Evolutionary conservation across 768 basidiomycete species (phyloP).

Genomic region (Suillus weaverae): DNA sequence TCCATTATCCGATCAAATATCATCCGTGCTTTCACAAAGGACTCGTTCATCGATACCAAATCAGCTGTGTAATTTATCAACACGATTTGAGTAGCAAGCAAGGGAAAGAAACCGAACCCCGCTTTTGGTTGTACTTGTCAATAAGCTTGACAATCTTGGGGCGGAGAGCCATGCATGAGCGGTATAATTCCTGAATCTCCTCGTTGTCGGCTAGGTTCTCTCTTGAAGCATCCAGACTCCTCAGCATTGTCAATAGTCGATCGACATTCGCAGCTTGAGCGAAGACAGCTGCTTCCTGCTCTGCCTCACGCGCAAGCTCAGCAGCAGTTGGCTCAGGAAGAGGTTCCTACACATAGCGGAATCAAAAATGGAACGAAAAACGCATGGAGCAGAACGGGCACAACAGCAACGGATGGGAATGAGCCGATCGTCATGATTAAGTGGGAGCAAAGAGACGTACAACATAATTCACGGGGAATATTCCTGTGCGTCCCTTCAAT

Average conservation of each 20-base stretch:
- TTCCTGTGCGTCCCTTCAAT: slow-evolving; percentile 84
- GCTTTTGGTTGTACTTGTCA: slow-evolving; percentile 95
- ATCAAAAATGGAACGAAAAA: slow-evolving; percentile 1
- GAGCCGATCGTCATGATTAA: not conserved
- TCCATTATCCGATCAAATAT: slow-evolving; percentile 96
- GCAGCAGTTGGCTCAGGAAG: slow-evolving; percentile 79
- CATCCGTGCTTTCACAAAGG: slow-evolving; percentile 82
- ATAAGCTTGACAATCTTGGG: slow-evolving; percentile 97
- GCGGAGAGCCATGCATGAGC: slow-evolving; percentile 82
- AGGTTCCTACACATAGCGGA: slow-evolving; percentile 54
- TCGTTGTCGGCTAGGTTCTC: slow-evolving; percentile 90
- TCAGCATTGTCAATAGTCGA: slow-evolving; percentile 70
- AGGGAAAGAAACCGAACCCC: slow-evolving; percentile 41
- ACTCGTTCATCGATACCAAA: slow-evolving; percentile 92
- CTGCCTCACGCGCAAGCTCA: slow-evolving; percentile 79
- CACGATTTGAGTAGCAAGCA: slow-evolving; percentile 1
- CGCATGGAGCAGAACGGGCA: not conserved
- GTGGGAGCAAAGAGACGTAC: slow-evolving; percentile 43
- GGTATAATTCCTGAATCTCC: slow-evolving; percentile 89
- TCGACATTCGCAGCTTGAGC: slow-evolving; percentile 85
- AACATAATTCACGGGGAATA: slow-evolving; percentile 97
- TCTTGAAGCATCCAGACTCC: slow-evolving; percentile 68
- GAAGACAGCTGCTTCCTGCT: slow-evolving; percentile 88
- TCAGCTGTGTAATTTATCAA: slow-evolving; percentile 58
- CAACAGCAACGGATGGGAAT: not conserved